Evolutionary conservation across 495 filamentous ascomycete species (phyloP), one percentile per base, ranked within the genome.

Genomic region (Penicillium arizonense): DNA sequence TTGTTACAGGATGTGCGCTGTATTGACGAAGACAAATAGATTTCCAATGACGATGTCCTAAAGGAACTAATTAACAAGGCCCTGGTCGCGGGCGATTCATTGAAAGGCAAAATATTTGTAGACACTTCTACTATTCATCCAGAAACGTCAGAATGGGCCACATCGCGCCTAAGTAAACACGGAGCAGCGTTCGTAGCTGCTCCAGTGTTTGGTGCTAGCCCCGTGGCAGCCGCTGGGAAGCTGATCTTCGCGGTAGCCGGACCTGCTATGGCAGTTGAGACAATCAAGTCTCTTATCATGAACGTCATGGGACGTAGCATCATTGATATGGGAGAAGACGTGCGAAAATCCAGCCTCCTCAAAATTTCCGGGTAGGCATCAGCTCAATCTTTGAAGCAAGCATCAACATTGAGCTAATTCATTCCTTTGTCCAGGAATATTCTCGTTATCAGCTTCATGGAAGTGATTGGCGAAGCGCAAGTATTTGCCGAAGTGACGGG

Each of bases 101-200:
- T 50, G 28, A 54, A 43, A n/a, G 58, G 59, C 34, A 76, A 76
- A 48, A 65, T 64, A 23, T 46, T 73, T 28, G 58, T 74, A 9
- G 73, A 76, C 56, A 70, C 65, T 13, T 69, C 73, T 24, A 74
- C 73, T 12, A 59, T 75, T 12, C 70, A 74, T 44, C 70, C 72
- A n/a, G 58, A 67, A 47, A 74, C 69, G 3, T 65, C 67, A 1
- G 40, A 50, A 5, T 56, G 40, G 35, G 57, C 60, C 9, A 30
- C 51, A n/a, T 28, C 36, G 36, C 58, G 47, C 21, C 45, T 75
- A 6, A 34, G 20, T 2, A 52, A 44, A 39, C 42, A 36, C 10
- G 64, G 62, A 14, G 64, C 58, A 11, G 36, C 33, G 2, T 74
- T 67, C 47, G 58, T 64, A n/a, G 66, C 62, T 38, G 58, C 62